phyloP scores from a whole-genome alignment of 2,329 filamentous ascomycete genomes.

The Zymoseptoria ardabiliae region DNA sequence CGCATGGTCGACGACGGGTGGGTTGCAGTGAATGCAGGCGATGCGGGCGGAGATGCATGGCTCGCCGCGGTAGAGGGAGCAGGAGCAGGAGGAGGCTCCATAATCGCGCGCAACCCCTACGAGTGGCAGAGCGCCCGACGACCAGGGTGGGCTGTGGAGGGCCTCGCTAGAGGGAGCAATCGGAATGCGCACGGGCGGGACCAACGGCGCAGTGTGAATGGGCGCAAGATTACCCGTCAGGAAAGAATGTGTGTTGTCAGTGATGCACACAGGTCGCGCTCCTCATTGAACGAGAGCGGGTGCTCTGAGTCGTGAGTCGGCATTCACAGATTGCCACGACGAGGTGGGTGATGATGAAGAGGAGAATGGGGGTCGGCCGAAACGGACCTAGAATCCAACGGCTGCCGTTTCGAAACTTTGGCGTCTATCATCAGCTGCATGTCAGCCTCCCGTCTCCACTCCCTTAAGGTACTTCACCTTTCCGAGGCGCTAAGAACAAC shows the following conservation, averaged over 20 bases:
- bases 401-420: background rate
- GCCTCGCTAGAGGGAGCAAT: background rate
- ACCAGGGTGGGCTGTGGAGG: background rate
- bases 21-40: background rate
- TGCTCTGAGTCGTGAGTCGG: background rate
- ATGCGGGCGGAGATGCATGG: background rate
- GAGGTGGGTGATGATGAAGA: background rate
- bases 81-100: background rate
- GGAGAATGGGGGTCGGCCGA: background rate
- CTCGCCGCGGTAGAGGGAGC: background rate
- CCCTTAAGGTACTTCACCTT: no score
- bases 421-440: background rate
- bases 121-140: background rate
- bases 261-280: background rate
- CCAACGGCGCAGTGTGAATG: background rate
- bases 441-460: background rate
- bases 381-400: background rate
- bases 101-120: background rate
- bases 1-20: slow-evolving; percentile 6
- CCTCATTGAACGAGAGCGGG: background rate
- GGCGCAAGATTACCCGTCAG: background rate
- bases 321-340: background rate
- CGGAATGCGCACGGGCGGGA: background rate
- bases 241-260: background rate
- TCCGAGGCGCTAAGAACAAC: no score